These are phyloP conservation scores for Puccinia coronata DNA, from an alignment of 1,284 basidiomycete species.

Conservation along the genomic window DNA sequence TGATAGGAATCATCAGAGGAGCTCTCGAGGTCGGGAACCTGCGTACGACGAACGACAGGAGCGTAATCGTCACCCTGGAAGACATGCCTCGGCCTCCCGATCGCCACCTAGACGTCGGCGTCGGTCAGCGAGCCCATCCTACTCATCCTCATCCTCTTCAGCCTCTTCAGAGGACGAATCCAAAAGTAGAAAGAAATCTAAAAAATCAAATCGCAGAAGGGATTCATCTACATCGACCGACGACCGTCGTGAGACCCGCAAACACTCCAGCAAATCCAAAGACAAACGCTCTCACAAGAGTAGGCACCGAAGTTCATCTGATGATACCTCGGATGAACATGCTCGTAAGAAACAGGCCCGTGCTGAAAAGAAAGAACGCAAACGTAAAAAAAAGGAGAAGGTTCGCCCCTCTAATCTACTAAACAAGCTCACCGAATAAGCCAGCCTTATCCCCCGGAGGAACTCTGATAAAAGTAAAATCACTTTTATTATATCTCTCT, in stretches of 20 bases:
- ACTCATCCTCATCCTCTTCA: background rate
- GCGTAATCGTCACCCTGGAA: slow-evolving; percentile 13
- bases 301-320: slow-evolving; percentile 24
- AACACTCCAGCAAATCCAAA: slow-evolving; percentile 24
- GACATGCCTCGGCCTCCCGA: slow-evolving; percentile 5
- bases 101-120: slow-evolving; percentile 14
- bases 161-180: background rate
- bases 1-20: background rate
- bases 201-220: slow-evolving; percentile 25
- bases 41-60: background rate
- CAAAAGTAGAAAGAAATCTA: slow-evolving; percentile 5
- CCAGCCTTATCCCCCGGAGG: background rate
- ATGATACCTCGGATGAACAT: slow-evolving; percentile 15
- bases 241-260: background rate
- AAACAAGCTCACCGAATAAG: background rate
- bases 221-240: background rate
- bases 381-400: slow-evolving; percentile 25
- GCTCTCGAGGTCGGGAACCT: slow-evolving; percentile 21
- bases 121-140: slow-evolving; percentile 8
- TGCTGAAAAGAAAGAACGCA: slow-evolving; percentile 33
- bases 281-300: slow-evolving; percentile 26
- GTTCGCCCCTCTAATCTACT: background rate
- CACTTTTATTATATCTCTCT: background rate
- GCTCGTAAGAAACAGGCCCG: slow-evolving; percentile 24
- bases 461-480: background rate